Conservation (phyloP, 176 grass and related monocot genomes). For the Musa itinerans region DNA sequence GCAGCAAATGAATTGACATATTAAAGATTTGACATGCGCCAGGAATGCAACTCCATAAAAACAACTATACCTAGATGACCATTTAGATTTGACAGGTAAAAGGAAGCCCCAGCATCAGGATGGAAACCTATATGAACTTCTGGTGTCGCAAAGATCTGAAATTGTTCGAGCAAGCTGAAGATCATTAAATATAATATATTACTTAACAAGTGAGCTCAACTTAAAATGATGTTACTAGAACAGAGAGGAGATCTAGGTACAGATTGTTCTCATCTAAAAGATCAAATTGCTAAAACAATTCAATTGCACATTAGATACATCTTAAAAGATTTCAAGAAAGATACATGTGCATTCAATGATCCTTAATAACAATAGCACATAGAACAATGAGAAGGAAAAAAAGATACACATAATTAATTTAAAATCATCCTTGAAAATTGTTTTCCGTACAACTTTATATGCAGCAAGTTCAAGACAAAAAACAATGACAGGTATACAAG, state of each 20-base stretch:
- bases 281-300: too few species aligned
- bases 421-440: too few species aligned
- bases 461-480: too few species aligned
- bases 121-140: constrained; percentile 96
- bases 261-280: background rate
- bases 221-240: background rate
- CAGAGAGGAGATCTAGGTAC: background rate
- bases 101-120: constrained; percentile 95
- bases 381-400: background rate
- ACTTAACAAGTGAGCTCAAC: background rate
- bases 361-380: too few species aligned
- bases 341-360: too few species aligned
- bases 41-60: background rate
- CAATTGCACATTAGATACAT: too few species aligned
- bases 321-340: too few species aligned
- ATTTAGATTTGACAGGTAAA: constrained; percentile 85
- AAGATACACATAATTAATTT: background rate
- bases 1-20: background rate
- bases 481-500: too few species aligned
- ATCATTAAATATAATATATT: background rate
- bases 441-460: too few species aligned
- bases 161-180: constrained; percentile 1
- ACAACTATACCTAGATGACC: constrained; percentile 78
- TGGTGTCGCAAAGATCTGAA: constrained; percentile 87
- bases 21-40: background rate